A percentile compares a stretch with the other conserved stretches of the same genome.
Evolutionary conservation across 2,329 filamentous ascomycete species (phyloP).

Genomic region (Nothomitra cinnamomea): DNA sequence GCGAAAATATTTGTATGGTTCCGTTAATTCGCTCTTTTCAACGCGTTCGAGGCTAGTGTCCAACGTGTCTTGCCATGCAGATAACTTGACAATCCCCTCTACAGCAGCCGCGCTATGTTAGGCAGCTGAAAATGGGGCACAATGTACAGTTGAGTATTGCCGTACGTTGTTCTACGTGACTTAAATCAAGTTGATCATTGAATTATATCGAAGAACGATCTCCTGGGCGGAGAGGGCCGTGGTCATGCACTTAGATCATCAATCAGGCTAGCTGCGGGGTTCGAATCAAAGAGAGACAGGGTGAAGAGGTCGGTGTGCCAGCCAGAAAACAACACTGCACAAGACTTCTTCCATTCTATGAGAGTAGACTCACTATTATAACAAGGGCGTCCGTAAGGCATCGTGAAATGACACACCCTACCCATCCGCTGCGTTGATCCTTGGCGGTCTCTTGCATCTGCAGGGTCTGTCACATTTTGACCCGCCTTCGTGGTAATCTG

Average conservation of each 20-base stretch:
- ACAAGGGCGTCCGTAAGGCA: neutral
- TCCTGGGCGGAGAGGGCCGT: neutral
- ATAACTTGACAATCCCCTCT: neutral
- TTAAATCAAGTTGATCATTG: no score
- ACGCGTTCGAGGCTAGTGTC: neutral
- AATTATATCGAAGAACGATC: neutral
- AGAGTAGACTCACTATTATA: neutral
- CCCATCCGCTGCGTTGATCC: neutral
- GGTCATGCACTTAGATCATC: neutral
- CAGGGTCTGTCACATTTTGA: no score
- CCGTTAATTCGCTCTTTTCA: neutral
- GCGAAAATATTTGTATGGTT: neutral
- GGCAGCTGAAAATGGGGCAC: neutral
- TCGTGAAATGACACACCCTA: neutral
- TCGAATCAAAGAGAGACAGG: neutral
- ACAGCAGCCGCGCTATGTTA: neutral
- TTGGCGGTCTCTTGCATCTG: no score
- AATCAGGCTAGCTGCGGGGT: neutral
- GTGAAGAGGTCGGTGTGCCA: neutral
- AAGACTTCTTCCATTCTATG: neutral
- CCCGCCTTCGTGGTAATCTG: no score
- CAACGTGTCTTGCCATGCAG: neutral
- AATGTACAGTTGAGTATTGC: neutral
- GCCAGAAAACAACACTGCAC: neutral
- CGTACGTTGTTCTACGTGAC: neutral